Conservation (phyloP, 1,284 basidiomycete genomes). For the Taiwanofungus camphoratus region DNA sequence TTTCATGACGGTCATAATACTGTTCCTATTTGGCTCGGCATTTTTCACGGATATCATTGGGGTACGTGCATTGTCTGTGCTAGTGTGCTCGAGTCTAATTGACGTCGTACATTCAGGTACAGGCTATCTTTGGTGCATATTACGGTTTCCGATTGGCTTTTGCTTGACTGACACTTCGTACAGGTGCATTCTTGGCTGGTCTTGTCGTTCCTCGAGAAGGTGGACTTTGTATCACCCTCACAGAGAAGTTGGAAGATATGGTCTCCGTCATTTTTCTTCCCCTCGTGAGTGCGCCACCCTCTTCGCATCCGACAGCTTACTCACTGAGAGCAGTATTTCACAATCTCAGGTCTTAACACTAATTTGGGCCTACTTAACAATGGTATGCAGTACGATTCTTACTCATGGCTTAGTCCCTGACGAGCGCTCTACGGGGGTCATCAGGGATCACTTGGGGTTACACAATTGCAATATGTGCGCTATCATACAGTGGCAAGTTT, state of each 20-base stretch:
- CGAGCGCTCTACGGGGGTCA: neutral
- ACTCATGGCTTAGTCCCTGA: neutral
- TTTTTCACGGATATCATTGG: constrained; percentile 84
- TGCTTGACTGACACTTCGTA: neutral
- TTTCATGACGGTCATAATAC: constrained; percentile 61
- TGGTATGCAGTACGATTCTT: constrained; percentile 14
- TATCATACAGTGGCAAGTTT: constrained; percentile 61
- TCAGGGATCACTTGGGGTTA: constrained; percentile 58
- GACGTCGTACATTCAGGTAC: constrained; percentile 34
- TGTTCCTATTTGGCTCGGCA: constrained; percentile 58
- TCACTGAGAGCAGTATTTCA: constrained; percentile 43
- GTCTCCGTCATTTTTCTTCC: constrained; percentile 58
- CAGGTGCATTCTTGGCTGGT: constrained; percentile 49
- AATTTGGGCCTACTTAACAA: constrained; percentile 57
- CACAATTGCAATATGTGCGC: constrained; percentile 41
- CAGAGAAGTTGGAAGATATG: constrained; percentile 65
- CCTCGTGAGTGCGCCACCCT: constrained; percentile 33
- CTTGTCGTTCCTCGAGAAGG: constrained; percentile 61
- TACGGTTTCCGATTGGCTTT: neutral
- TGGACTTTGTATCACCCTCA: constrained; percentile 54
- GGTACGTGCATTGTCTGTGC: constrained; percentile 24
- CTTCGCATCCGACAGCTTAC: neutral
- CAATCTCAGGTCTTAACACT: constrained; percentile 61
- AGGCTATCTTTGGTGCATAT: constrained; percentile 77
- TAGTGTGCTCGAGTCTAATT: neutral